Evolutionary conservation across 1,284 basidiomycete genomes (phyloP), one percentile per base, ranked within the genome.

Genomic region (Cutaneotrichosporon curvatum): DNA sequence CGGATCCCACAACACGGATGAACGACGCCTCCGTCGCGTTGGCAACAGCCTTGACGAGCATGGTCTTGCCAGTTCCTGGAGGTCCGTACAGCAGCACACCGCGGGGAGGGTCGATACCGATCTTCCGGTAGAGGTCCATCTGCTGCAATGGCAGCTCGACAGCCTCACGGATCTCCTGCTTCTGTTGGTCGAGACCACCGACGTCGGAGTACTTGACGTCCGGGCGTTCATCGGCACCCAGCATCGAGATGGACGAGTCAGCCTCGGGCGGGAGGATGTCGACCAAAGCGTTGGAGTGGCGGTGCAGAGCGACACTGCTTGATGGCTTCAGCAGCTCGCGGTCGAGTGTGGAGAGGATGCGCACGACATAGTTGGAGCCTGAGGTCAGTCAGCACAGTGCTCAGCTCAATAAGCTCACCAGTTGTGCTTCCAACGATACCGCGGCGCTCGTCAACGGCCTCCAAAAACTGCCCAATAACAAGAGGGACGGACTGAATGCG

Each of bases 401-500:
- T 11, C 18, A 7, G 3, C 20, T 4, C 4, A 31, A 11, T 1
- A 19, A 6, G 57, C 67, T 28, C 28, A 73, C 71, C 94, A 9
- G 95, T 98, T 0, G 95, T 99, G 22, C 88, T 92, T 32, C 94
- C 95, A 18, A 98, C 95, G 57, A 99, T 99, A 50, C 87, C 92
- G 18, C 94, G 91, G 64, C 87, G 84, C 70, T 97, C 89, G 76
- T 99, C 95, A 69, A 99, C 97, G 45, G 95, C 88, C 73, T 99
- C 95, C 36, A 98, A 81, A 77, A 99, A 99, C 71, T 99, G 95
- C 43, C 95, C 95, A 61, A 99, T 99, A 63, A 99, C 95, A n/a
- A 99, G 82, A 0, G 95, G 95, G 4, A 98, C 95, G 40, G 88
- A 90, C 75, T 99, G 92, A 67, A 99, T 99, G 47, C 95, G 85